These are phyloP conservation scores for Pseudopyricularia javanii DNA, from an alignment of 2,329 filamentous ascomycete species.

Conservation along the genomic window DNA sequence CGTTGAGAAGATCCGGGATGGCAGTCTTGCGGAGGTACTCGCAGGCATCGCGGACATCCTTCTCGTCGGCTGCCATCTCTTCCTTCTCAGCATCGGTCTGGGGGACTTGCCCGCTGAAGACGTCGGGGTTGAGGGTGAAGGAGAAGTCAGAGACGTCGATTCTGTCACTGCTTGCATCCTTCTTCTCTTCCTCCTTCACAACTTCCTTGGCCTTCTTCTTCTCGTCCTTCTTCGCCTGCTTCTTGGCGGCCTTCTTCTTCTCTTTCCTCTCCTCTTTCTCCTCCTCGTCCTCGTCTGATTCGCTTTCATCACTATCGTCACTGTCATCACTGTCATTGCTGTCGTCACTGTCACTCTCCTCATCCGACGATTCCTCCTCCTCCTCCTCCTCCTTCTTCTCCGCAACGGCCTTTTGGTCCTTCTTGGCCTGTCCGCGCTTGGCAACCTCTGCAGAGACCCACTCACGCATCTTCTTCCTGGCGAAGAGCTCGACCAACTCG, in stretches of 20 bases:
- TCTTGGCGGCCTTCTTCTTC: slow-evolving; percentile 14
- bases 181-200: slow-evolving; percentile 19
- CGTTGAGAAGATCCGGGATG: slow-evolving; percentile 74
- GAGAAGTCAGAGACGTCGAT: slow-evolving; percentile 81
- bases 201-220: slow-evolving; percentile 12
- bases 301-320: slow-evolving; percentile 11
- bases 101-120: slow-evolving; percentile 83
- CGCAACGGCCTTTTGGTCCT: slow-evolving; percentile 14
- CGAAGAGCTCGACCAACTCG: slow-evolving; percentile 80
- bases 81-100: slow-evolving; percentile 85
- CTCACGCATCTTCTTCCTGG: slow-evolving; percentile 74
- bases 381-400: slow-evolving; percentile 12
- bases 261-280: slow-evolving; percentile 14
- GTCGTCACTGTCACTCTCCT: slow-evolving; percentile 47
- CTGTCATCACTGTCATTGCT: slow-evolving; percentile 18
- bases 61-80: slow-evolving; percentile 71
- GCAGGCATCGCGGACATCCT: slow-evolving; percentile 76
- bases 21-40: slow-evolving; percentile 63
- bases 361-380: slow-evolving; percentile 46
- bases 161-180: slow-evolving; percentile 43
- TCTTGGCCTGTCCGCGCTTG: slow-evolving; percentile 37
- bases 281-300: slow-evolving; percentile 8
- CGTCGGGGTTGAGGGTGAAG: slow-evolving; percentile 86
- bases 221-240: slow-evolving; percentile 18
- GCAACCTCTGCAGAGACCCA: slow-evolving; percentile 74